These are phyloP conservation scores for Colletotrichum chrysophilum DNA, from an alignment of 2,329 filamentous ascomycete species.

Conservation along the genomic window DNA sequence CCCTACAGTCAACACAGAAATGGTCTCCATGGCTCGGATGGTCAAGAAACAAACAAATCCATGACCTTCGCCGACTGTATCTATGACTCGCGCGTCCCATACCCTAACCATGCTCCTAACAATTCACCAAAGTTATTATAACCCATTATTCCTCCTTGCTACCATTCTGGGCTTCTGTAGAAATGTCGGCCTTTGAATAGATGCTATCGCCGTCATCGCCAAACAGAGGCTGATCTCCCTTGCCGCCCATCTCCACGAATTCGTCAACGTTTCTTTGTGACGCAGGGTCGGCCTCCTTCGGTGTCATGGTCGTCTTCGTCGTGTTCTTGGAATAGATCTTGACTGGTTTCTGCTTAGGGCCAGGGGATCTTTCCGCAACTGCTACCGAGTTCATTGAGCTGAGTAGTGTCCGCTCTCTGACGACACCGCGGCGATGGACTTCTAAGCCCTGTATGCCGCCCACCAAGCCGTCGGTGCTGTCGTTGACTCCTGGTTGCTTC, in stretches of 20 bases:
- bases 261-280: conserved; percentile 72
- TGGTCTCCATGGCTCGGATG: not conserved
- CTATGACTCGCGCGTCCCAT: not conserved
- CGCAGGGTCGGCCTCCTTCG: conserved; percentile 70
- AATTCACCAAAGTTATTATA: not conserved
- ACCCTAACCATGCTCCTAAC: not conserved
- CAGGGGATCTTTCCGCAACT: conserved; percentile 52
- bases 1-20: not conserved
- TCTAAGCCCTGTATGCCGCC: conserved; percentile 84
- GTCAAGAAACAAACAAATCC: not conserved
- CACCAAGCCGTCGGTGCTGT: conserved; percentile 92
- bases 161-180: conserved; percentile 28
- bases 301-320: conserved; percentile 33
- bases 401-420: conserved; percentile 84
- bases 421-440: conserved; percentile 80
- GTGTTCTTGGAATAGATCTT: conserved; percentile 80
- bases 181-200: conserved; percentile 49
- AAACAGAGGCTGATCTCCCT: conserved; percentile 82
- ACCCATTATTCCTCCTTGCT: conserved; percentile 23
- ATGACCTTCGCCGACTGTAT: not conserved
- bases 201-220: conserved; percentile 63
- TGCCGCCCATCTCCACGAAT: conserved; percentile 85
- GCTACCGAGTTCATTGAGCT: conserved; percentile 79
- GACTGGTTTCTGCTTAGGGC: conserved; percentile 56
- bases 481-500: conserved; percentile 65